Percentiles rank a stretch among this genome's conserved stretches.
Conservation (phyloP, 805 yeast genomes). For the Saccharomyces eubayanus region DNA sequence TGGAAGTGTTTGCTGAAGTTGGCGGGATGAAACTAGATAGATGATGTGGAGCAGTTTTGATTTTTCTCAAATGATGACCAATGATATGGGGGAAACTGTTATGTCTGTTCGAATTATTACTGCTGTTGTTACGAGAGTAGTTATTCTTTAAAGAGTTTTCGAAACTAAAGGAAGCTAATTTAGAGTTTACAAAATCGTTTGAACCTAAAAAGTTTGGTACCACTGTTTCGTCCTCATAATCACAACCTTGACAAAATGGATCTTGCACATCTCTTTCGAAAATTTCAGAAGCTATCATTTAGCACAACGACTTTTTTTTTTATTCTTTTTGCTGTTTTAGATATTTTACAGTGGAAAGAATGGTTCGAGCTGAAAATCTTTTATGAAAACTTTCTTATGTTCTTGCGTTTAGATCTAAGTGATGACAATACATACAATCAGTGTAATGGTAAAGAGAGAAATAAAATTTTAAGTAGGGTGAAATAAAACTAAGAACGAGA, state of each 20-base stretch:
- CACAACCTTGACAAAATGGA: conserved; percentile 23
- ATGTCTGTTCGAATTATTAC: background rate
- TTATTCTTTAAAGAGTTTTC: background rate
- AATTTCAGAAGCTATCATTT: conserved; percentile 8
- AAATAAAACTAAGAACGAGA: background rate
- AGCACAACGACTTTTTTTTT: background rate
- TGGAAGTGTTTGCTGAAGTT: background rate
- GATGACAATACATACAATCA: background rate
- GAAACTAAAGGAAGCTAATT: background rate
- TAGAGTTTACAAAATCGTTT: background rate
- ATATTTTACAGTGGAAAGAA: background rate
- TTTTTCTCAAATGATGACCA: conserved; percentile 1
- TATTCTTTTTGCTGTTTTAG: background rate
- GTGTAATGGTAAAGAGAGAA: background rate
- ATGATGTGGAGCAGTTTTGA: conserved; percentile 4
- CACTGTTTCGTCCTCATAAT: conserved; percentile 10
- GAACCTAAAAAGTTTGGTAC: background rate
- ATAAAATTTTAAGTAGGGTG: background rate
- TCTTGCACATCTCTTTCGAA: conserved; percentile 26
- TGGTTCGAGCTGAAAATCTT: background rate
- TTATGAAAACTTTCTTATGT: background rate
- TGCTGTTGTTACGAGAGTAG: background rate
- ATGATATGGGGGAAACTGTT: background rate
- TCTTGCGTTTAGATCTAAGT: background rate
- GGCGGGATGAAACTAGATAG: background rate